These are phyloP conservation scores for Ilyonectria sp. DNA, from an alignment of 2,329 filamentous ascomycete genomes.

Conservation along the genomic window DNA sequence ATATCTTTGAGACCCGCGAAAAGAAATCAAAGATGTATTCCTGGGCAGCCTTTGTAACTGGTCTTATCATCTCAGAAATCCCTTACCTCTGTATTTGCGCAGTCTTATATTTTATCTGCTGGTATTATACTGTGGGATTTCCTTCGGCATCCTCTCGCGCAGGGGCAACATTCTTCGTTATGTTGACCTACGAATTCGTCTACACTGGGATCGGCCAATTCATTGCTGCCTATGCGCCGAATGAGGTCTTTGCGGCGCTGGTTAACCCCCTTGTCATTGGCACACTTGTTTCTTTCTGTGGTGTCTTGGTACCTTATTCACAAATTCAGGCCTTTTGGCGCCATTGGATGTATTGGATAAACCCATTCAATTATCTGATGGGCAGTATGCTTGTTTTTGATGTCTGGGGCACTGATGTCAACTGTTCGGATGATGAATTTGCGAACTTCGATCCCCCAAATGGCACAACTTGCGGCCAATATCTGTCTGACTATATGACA, in stretches of 20 bases:
- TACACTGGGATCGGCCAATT: slow-evolving; percentile 62
- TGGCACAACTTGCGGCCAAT: slow-evolving; percentile 70
- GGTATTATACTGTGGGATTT: slow-evolving; percentile 72
- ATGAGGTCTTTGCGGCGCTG: slow-evolving; percentile 71
- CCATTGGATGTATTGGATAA: slow-evolving; percentile 75
- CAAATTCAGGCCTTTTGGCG: slow-evolving; percentile 77
- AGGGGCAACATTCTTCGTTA: slow-evolving; percentile 67
- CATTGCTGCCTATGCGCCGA: slow-evolving; percentile 71
- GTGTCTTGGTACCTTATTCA: slow-evolving; percentile 78
- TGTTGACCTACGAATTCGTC: slow-evolving; percentile 70
- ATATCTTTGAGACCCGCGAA: no score
- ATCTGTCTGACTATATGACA: slow-evolving; percentile 66
- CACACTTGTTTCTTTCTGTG: slow-evolving; percentile 78
- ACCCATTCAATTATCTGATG: slow-evolving; percentile 75
- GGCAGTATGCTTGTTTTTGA: slow-evolving; percentile 69
- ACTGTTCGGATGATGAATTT: slow-evolving; percentile 64
- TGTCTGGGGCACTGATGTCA: slow-evolving; percentile 56
- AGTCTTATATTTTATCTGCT: slow-evolving; percentile 55
- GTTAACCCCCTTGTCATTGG: slow-evolving; percentile 70
- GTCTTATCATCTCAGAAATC: no score
- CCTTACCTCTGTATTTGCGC: no score
- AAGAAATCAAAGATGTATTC: no score
- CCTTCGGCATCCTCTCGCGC: slow-evolving; percentile 59
- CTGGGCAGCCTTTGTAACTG: no score
- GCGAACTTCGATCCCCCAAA: slow-evolving; percentile 66